Conservation (phyloP, 2,329 filamentous ascomycete species). For the Claviceps africana region DNA sequence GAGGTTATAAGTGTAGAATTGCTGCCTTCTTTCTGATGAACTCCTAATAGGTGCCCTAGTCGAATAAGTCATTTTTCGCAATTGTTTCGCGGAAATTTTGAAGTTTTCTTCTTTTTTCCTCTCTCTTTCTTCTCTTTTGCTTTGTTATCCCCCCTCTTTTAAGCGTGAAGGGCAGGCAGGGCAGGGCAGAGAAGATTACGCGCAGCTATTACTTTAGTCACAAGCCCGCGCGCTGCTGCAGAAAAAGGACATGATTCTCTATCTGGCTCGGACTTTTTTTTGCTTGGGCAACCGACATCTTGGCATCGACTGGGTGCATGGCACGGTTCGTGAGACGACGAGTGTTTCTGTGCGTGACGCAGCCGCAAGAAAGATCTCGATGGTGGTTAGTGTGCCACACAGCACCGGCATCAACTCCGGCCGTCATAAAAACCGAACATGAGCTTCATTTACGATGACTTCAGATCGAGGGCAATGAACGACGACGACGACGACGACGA, state of each 20-base stretch:
- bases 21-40: no score
- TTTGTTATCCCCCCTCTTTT: no score
- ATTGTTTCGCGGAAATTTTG: background rate
- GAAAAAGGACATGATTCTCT: background rate
- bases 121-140: background rate
- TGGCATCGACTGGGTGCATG: background rate
- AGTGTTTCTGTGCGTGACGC: background rate
- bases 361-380: background rate
- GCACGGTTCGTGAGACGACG: background rate
- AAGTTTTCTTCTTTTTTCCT: background rate
- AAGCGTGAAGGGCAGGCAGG: no score
- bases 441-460: no score
- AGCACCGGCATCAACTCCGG: background rate
- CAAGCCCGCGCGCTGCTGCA: background rate
- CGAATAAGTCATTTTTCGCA: background rate
- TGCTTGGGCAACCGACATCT: background rate
- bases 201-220: no score
- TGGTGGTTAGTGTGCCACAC: background rate
- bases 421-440: background rate
- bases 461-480: no score
- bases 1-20: background rate
- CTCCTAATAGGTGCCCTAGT: background rate
- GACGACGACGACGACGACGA: background rate
- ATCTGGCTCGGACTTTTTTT: background rate
- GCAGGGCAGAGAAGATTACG: no score